Evolutionary conservation across 2,329 filamentous ascomycete species (phyloP).

Genomic region (Bipolaris cookei): DNA sequence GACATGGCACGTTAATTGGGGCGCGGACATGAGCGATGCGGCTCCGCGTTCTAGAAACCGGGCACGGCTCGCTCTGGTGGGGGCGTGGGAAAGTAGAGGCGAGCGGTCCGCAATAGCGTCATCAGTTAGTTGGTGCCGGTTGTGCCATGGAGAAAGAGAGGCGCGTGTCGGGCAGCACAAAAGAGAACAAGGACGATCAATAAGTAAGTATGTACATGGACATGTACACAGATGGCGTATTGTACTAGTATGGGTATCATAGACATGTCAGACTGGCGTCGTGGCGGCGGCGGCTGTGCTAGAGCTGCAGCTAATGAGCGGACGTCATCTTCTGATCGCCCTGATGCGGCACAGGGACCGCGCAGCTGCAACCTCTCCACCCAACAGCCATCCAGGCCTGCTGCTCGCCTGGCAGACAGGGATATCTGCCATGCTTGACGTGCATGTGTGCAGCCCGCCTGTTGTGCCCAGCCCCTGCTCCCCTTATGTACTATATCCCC

Average conservation of each 20-base stretch:
- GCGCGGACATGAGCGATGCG: conserved; percentile 10
- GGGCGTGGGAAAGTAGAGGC: conserved; percentile 7
- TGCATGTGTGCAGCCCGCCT: conserved; percentile 23
- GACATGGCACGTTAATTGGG: not conserved
- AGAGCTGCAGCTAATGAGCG: conserved; percentile 23
- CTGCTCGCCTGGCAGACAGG: conserved; percentile 20
- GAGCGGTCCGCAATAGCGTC: conserved; percentile 25
- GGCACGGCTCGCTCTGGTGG: conserved; percentile 5
- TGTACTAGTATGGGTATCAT: too few species aligned
- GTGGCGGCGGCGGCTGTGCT: conserved; percentile 4
- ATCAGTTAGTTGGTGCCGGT: conserved; percentile 12
- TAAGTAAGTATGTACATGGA: too few species aligned
- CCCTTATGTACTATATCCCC: conserved; percentile 25
- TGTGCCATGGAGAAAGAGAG: not conserved
- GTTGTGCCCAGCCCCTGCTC: conserved; percentile 26
- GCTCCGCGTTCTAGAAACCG: conserved; percentile 25
- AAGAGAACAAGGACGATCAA: too few species aligned
- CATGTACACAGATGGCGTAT: too few species aligned
- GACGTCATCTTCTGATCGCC: conserved; percentile 33
- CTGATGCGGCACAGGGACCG: conserved; percentile 37
- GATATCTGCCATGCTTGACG: conserved; percentile 41
- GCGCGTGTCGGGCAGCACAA: too few species aligned
- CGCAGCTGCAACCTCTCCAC: conserved; percentile 13
- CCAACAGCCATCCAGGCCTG: conserved; percentile 26
- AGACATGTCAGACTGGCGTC: not conserved